Percentiles rank a stretch among this genome's conserved stretches.
Evolutionary conservation across 768 basidiomycete species (phyloP).

Genomic region (Mycena galericulata): DNA sequence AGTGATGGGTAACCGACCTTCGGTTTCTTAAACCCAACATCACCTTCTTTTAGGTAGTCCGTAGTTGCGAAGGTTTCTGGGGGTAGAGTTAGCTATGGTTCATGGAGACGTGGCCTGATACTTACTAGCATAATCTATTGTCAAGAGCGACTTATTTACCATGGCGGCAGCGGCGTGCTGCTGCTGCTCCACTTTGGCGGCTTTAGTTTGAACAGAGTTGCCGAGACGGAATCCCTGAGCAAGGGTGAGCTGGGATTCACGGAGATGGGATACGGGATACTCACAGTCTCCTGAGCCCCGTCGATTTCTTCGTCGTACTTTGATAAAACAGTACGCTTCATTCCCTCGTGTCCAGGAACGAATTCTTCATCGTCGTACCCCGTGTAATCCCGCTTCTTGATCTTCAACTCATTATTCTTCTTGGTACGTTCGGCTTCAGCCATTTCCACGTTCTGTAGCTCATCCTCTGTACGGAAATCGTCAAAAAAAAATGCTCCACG

Average conservation of each 20-base stretch:
- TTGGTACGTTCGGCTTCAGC: slow-evolving; percentile 87
- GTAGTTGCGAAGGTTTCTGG: slow-evolving; percentile 85
- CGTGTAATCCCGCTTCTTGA: slow-evolving; percentile 90
- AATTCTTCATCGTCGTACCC: slow-evolving; percentile 99
- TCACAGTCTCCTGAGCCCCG: slow-evolving; percentile 75
- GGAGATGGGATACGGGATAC: slow-evolving; percentile 37
- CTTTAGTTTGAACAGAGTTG: slow-evolving; percentile 57
- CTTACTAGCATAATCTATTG: slow-evolving; percentile 92
- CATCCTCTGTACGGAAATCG: slow-evolving; percentile 79
- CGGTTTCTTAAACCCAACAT: slow-evolving; percentile 94
- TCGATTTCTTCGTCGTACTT: slow-evolving; percentile 96
- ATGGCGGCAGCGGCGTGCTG: slow-evolving; percentile 65
- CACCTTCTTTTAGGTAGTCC: slow-evolving; percentile 94
- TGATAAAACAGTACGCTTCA: slow-evolving; percentile 84
- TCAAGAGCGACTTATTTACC: slow-evolving; percentile 84
- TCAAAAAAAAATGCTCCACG: not conserved
- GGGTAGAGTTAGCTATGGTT: slow-evolving; percentile 30
- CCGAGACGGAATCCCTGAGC: slow-evolving; percentile 90
- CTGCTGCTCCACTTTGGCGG: slow-evolving; percentile 57
- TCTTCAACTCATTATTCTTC: slow-evolving; percentile 87
- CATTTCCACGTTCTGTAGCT: slow-evolving; percentile 95
- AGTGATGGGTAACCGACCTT: slow-evolving; percentile 64
- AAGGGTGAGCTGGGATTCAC: slow-evolving; percentile 15
- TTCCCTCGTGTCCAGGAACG: slow-evolving; percentile 74
- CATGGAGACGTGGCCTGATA: slow-evolving; percentile 31